Base-by-base conservation (phyloP, 257 asterid species). In the Leptodermis oblonga region DNA sequence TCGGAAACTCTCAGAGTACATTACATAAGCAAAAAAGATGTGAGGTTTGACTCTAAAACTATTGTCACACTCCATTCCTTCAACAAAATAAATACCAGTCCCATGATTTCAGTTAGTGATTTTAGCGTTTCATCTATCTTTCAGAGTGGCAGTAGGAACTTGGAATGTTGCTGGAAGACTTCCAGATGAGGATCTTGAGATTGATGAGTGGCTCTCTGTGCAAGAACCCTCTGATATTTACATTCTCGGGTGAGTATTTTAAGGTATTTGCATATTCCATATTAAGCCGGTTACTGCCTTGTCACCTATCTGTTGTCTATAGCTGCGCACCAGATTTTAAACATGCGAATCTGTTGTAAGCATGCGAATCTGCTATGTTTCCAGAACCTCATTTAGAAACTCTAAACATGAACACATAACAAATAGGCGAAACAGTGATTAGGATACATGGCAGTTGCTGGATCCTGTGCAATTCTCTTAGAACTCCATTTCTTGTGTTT, bases 81-180 rank as follows among this genome's bases (percentile, higher is more conserved):
- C 28, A 12, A 9, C 0, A 49, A 28, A 22, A 0, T 10, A 41
- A 54, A 46, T 8, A 48, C 26, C 17, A 1, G 8, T 12, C n/a
- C 28, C 17, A 6, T n/a, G 7, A 39, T 34, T 36, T 11, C 15
- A 56, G n/a, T 34, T 33, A 61, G 0, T 61, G 18, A 61, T 61
- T 34, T 60, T 12, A 7, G 26, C 46, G 8, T 61, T 12, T 72
- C 15, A 13, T 41, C 26, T 67, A 58, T 59, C 34, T 15, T 74
- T 77, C 87, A 92, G 98, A 74, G 92, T 88, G 64, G 79, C 87
- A 12, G 72, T 90, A 31, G 96, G 97, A 34, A 90, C 98, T 58
- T 92, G 98, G 97, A 92, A 92, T 69, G 98, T 92, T 43, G 97
- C 95, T 48, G 98, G 96, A 66, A 86, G 82, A 76, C 69, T 69